Percentiles rank a stretch among this genome's conserved stretches.
Evolutionary conservation across 805 yeast species (phyloP).

Genomic region (Tetrapisispora pingtungensis): DNA sequence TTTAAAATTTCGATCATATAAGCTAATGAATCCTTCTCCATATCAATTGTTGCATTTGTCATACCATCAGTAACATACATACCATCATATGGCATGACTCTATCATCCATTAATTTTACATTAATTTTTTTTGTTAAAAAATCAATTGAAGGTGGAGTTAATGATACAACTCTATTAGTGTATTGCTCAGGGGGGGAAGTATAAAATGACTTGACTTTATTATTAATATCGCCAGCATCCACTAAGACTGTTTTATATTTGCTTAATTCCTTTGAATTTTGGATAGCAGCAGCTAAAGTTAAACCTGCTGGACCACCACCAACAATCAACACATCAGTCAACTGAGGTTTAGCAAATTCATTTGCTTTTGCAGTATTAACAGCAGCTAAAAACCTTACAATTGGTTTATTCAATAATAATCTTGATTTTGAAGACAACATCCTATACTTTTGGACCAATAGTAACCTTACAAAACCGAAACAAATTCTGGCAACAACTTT

Average conservation of each 20-base stretch:
- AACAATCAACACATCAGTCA: slow-evolving; percentile 68
- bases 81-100: slow-evolving; percentile 71
- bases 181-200: slow-evolving; percentile 35
- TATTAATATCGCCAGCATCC: slow-evolving; percentile 57
- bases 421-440: not conserved
- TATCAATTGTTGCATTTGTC: slow-evolving; percentile 57
- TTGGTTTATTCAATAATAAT: not conserved
- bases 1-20: slow-evolving; percentile 86
- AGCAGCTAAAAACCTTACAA: slow-evolving; percentile 12
- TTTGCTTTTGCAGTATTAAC: not conserved
- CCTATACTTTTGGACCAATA: too few relatives aligned
- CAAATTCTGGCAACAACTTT: too few relatives aligned
- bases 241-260: slow-evolving; percentile 56
- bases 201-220: slow-evolving; percentile 35
- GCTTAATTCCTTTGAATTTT: slow-evolving; percentile 51
- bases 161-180: slow-evolving; percentile 74
- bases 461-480: too few relatives aligned
- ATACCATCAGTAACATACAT: slow-evolving; percentile 81
- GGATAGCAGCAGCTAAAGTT: slow-evolving; percentile 72
- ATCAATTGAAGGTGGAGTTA: slow-evolving; percentile 71
- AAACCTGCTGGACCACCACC: slow-evolving; percentile 99
- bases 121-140: slow-evolving; percentile 63
- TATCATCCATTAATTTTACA: slow-evolving; percentile 62
- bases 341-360: slow-evolving; percentile 13
- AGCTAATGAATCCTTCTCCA: slow-evolving; percentile 53